Base-by-base conservation (phyloP, 257 asterid species). In the Plantago ovata region DNA sequence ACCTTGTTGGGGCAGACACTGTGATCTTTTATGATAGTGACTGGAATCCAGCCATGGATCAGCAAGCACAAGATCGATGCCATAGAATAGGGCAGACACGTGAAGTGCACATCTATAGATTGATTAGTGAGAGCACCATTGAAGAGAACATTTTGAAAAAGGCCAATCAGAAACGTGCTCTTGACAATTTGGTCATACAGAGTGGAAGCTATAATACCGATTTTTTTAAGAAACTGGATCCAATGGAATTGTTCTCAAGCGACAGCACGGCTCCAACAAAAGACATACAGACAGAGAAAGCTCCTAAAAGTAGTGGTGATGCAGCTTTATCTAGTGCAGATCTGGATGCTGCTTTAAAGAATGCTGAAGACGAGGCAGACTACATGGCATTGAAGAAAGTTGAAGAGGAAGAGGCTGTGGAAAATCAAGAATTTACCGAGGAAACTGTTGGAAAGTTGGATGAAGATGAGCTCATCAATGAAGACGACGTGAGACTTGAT, bases 41-140 rank as follows among this genome's bases (percentile, higher is more conserved):
- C 83, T 93, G 99, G 99, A 93, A 93, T 78, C 99, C 99, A 50
- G 99, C 99, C 56, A 93, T 93, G 99, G 99, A 93, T 83, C 97
- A 89, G 67, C 99, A 93, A 67, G 99, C 99, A 56, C 99, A 93
- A 79, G 99, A 93, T 77, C 82, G 99, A 62, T 93, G 99, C 71
- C 99, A 93, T 77, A 78, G 99, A 72, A 93, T 93, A 62, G 99
- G 99, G n/a, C 99, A 93, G 79, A 93, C 97, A 1, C 97, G 99
- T 64, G 99, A 93, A 81, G 99, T 93, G 38, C 83, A 89, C 69
- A 93, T 93, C 46, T 93, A 89, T 67, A 78, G 99, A 67, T 77
- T 93, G 83, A 86, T 93, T 68, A 93, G 99, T 65, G 97, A 89
- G 82, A 84, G 96, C 78, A 93, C 99, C 62, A 86, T 93, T 64